phyloP scores from a whole-genome alignment of 768 basidiomycete species.

The Sarcomyxa edulis region DNA sequence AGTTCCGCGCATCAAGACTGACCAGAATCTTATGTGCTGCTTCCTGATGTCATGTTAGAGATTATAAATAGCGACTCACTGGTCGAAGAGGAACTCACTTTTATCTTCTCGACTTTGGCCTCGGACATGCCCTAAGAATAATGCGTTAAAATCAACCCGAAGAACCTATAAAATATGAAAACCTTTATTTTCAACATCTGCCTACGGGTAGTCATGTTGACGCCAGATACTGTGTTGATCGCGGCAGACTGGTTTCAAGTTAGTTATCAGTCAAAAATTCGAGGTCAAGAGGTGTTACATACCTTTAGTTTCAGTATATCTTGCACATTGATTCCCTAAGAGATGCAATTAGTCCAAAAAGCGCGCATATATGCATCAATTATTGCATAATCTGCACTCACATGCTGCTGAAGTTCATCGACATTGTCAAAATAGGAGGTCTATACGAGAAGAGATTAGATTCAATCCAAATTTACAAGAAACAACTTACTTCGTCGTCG shows the following conservation, averaged over 20 bases:
- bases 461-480: conserved; percentile 2
- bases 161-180: conserved; percentile 9
- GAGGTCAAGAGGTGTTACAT: conserved; percentile 12
- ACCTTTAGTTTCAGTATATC: conserved; percentile 94
- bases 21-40: conserved; percentile 86
- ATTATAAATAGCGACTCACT: conserved; percentile 28
- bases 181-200: conserved; percentile 95
- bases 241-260: conserved; percentile 64
- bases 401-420: conserved; percentile 84
- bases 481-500: conserved; percentile 33
- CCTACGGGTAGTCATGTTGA: conserved; percentile 87
- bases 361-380: conserved; percentile 11
- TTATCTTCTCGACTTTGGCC: conserved; percentile 97
- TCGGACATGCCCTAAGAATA: conserved; percentile 81
- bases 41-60: conserved; percentile 47
- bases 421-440: conserved; percentile 66
- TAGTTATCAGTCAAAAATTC: conserved; percentile 6
- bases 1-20: conserved; percentile 8
- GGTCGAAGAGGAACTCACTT: conserved; percentile 40
- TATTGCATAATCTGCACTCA: conserved; percentile 21
- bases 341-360: conserved; percentile 2
- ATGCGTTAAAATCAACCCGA: conserved; percentile 4
- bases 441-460: conserved; percentile 22
- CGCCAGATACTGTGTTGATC: conserved; percentile 81
- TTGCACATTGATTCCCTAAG: conserved; percentile 89